Percentiles rank a stretch among this genome's conserved stretches.
These are phyloP conservation scores for Coffea eugenioides DNA, from an alignment of 257 asterid species.

Conservation along the genomic window DNA sequence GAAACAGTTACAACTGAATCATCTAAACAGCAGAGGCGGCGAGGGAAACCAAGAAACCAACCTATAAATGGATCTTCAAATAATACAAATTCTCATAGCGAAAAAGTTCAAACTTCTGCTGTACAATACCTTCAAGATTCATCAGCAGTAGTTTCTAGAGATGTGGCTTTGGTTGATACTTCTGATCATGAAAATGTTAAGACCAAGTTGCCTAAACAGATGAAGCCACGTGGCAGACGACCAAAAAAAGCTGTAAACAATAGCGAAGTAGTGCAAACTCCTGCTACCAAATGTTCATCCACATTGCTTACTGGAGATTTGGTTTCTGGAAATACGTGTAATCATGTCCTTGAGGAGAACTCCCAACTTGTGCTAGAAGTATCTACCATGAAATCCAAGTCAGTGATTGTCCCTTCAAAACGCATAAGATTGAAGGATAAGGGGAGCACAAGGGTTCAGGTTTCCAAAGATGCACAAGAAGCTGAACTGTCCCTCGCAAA, in stretches of 20 bases:
- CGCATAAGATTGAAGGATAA: constrained; percentile 28
- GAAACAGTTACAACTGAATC: constrained; percentile 11
- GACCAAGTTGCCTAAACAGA: constrained; percentile 29
- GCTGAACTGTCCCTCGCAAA: constrained; percentile 30
- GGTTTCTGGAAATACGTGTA: constrained; percentile 12
- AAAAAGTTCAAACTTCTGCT: constrained; percentile 27
- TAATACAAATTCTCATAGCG: constrained; percentile 1
- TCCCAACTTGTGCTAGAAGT: constrained; percentile 5
- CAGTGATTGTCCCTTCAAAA: constrained; percentile 19
- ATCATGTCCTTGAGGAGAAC: constrained; percentile 16
- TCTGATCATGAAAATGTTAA: constrained; percentile 3
- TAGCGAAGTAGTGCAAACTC: constrained; percentile 21
- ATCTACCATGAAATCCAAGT: background rate
- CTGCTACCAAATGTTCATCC: constrained; percentile 25
- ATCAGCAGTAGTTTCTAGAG: constrained; percentile 5
- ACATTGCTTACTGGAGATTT: constrained; percentile 8
- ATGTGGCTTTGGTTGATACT: constrained; percentile 12
- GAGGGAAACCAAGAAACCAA: constrained; percentile 51
- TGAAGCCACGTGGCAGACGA: constrained; percentile 44
- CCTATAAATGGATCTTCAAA: constrained; percentile 14
- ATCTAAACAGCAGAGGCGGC: constrained; percentile 34
- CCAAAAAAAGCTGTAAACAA: constrained; percentile 37
- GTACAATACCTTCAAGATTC: constrained; percentile 13
- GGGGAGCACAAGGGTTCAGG: constrained; percentile 28
- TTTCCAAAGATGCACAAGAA: constrained; percentile 22